Evolutionary conservation across 208 protist species (phyloP).

Genomic region (Leishmania braziliensis): DNA sequence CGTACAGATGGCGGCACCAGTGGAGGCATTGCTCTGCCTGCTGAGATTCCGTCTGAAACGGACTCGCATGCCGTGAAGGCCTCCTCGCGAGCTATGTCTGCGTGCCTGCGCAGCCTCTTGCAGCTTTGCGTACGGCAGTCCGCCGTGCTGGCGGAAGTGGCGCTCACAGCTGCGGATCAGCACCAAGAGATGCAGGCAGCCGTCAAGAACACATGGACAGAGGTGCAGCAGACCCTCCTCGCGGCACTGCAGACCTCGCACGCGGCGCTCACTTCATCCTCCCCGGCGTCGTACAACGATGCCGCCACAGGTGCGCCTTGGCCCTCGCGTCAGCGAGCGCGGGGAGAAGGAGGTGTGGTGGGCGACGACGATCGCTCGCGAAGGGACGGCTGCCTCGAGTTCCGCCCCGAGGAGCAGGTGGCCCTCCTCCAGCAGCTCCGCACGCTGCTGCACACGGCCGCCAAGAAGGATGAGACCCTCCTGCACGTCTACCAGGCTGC

Average conservation of each 20-base stretch:
- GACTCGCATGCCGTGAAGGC: not conserved
- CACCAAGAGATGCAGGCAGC: constrained; percentile 28
- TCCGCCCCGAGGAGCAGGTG: constrained; percentile 25
- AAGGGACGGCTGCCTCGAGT: not conserved
- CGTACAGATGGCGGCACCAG: not conserved
- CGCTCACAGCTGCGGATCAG: constrained; percentile 22
- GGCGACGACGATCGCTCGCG: not conserved
- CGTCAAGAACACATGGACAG: constrained; percentile 35
- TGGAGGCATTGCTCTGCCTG: not conserved
- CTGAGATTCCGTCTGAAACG: not conserved
- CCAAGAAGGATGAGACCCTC: constrained; percentile 57
- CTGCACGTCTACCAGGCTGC: constrained; percentile 54
- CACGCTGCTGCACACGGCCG: constrained; percentile 55
- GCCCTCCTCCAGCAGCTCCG: constrained; percentile 42
- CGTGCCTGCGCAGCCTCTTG: constrained; percentile 28
- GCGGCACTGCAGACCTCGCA: constrained; percentile 27
- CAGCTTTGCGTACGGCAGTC: constrained; percentile 35
- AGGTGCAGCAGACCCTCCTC: constrained; percentile 26
- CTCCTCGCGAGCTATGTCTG: constrained; percentile 19
- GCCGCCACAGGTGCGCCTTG: not conserved
- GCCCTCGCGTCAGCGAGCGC: not conserved
- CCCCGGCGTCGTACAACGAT: not conserved
- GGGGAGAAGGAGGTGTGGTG: not conserved
- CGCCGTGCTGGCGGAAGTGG: constrained; percentile 24
- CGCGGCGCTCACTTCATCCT: not conserved